A percentile compares a stretch with the other conserved stretches of the same genome.
These are phyloP conservation scores for Rhodofomes roseus DNA, from an alignment of 1,284 basidiomycete genomes.

Conservation along the genomic window DNA sequence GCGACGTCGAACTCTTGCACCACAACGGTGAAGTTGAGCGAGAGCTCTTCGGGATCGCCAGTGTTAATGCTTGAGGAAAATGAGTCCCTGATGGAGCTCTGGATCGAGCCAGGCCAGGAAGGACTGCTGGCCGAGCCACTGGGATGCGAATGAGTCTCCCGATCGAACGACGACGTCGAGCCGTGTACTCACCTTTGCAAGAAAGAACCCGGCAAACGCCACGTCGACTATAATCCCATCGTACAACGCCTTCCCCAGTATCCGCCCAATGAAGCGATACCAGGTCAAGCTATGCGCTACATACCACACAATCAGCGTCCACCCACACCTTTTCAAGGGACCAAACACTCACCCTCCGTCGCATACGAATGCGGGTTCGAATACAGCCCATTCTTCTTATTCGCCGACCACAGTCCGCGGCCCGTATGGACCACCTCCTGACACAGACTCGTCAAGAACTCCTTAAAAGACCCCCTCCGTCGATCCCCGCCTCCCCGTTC, in stretches of 20 bases:
- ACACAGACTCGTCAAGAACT: too few relatives aligned
- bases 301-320: too few relatives aligned
- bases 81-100: slow-evolving; percentile 88
- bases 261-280: too few relatives aligned
- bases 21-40: too few relatives aligned
- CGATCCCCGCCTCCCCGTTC: too few relatives aligned
- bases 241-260: slow-evolving; percentile 93
- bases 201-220: slow-evolving; percentile 94
- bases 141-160: slow-evolving; percentile 1
- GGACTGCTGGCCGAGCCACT: slow-evolving; percentile 89
- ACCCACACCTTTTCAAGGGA: too few relatives aligned
- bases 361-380: too few relatives aligned
- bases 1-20: too few relatives aligned
- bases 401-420: slow-evolving; percentile 90
- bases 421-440: slow-evolving; percentile 96
- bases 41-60: too few relatives aligned
- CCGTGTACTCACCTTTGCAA: slow-evolving; percentile 75
- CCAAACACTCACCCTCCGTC: too few relatives aligned
- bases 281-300: too few relatives aligned
- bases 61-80: slow-evolving; percentile 97
- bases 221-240: slow-evolving; percentile 97
- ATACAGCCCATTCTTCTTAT: slow-evolving; percentile 89
- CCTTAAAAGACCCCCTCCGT: too few relatives aligned
- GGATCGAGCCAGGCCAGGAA: slow-evolving; percentile 86
- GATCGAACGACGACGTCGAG: neutral